Percentiles rank a stretch among this genome's conserved stretches.
Evolutionary conservation across 2,329 filamentous ascomycete species (phyloP).

Genomic region (Ceratocystis cubensis): DNA sequence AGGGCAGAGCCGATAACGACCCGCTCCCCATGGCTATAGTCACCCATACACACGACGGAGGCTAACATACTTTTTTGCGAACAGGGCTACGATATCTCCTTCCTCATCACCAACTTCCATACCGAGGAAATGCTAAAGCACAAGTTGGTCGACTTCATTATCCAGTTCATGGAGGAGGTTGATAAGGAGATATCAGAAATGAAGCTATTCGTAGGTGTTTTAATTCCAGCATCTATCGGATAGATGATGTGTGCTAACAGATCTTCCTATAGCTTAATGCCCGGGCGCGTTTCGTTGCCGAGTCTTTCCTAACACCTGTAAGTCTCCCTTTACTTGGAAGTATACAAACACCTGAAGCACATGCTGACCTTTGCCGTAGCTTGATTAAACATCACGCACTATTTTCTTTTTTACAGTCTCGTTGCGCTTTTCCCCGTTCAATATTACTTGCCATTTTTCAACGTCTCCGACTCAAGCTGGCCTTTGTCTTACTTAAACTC

Average conservation of each 20-base stretch:
- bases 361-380: conserved; percentile 5
- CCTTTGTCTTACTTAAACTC: background rate
- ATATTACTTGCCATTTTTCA: conserved; percentile 3
- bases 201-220: conserved; percentile 83
- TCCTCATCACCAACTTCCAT: conserved; percentile 97
- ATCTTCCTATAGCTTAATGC: conserved; percentile 64
- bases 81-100: conserved; percentile 87
- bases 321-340: conserved; percentile 23
- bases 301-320: conserved; percentile 94
- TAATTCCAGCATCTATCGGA: background rate
- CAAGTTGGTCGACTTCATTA: conserved; percentile 97
- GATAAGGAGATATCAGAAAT: conserved; percentile 99
- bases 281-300: conserved; percentile 89
- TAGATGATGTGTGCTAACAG: background rate
- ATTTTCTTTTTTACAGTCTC: background rate
- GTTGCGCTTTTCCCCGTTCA: background rate
- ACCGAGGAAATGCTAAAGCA: conserved; percentile 98
- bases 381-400: conserved; percentile 16
- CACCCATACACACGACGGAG: background rate
- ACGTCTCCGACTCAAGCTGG: background rate
- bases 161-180: conserved; percentile 99
- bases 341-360: background rate
- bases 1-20: background rate
- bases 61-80: conserved; percentile 2
- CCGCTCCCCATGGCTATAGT: conserved; percentile 40